A percentile compares a stretch with the other conserved stretches of the same genome.
Evolutionary conservation across 345 rosid species (phyloP).

Genomic region (Ceriops decandra): DNA sequence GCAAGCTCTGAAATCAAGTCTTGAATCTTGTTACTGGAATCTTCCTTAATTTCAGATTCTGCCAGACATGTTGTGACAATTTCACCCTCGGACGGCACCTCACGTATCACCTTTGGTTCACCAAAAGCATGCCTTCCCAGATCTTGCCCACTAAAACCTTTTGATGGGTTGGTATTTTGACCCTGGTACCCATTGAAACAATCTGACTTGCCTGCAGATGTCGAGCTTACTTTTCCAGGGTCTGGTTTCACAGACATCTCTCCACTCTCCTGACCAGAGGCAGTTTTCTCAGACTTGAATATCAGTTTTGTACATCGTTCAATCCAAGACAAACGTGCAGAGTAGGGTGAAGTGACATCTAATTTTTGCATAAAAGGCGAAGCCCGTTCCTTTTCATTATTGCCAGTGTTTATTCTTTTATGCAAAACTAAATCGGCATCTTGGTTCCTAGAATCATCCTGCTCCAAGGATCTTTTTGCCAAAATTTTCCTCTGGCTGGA

Average conservation of each 20-base stretch:
- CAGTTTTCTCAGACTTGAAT: constrained; percentile 55
- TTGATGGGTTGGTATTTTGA: constrained; percentile 15
- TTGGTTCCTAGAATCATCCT: constrained; percentile 27
- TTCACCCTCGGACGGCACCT: constrained; percentile 37
- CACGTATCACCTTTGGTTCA: constrained; percentile 50
- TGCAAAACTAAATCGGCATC: constrained; percentile 38
- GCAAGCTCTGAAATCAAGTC: constrained; percentile 34
- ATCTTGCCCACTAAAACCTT: constrained; percentile 16
- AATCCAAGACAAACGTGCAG: constrained; percentile 76
- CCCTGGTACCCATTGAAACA: constrained; percentile 19
- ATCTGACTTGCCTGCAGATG: constrained; percentile 20
- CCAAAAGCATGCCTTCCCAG: constrained; percentile 22
- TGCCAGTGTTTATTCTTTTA: constrained; percentile 25
- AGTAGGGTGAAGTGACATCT: constrained; percentile 32
- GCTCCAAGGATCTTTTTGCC: constrained; percentile 39
- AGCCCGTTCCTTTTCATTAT: constrained; percentile 38
- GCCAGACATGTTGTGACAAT: constrained; percentile 12
- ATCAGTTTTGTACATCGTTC: constrained; percentile 58
- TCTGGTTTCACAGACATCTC: constrained; percentile 28
- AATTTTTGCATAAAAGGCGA: constrained; percentile 35
- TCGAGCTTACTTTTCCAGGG: constrained; percentile 24
- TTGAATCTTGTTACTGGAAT: constrained; percentile 25
- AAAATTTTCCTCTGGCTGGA: constrained; percentile 54
- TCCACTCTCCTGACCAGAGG: constrained; percentile 21
- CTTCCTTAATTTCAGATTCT: constrained; percentile 28